Percentiles rank a stretch among this genome's conserved stretches.
phyloP scores from a whole-genome alignment of 2,329 filamentous ascomycete genomes.

The Elsinoe perseae region DNA sequence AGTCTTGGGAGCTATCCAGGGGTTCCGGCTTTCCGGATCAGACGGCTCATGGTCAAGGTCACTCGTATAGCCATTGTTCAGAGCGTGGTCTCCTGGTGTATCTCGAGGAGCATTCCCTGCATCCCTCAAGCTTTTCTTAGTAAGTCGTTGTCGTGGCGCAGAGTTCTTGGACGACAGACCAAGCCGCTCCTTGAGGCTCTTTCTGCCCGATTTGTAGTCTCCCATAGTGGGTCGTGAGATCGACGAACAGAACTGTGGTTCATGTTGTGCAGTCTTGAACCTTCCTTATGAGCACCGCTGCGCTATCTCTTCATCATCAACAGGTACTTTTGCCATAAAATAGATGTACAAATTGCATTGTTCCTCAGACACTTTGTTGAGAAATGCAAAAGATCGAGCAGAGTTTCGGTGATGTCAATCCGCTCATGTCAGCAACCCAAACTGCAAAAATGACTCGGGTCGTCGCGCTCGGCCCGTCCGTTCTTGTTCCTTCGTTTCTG shows the following conservation, averaged over 20 bases:
- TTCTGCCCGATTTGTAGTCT: not conserved
- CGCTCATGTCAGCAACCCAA: not conserved
- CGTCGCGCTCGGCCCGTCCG: not conserved
- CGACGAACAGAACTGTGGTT: not conserved
- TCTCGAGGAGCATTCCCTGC: not conserved
- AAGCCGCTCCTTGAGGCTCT: constrained; percentile 13
- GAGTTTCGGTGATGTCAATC: constrained; percentile 4
- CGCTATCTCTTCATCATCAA: not conserved
- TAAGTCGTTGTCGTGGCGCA: constrained; percentile 7
- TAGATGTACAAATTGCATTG: too few species aligned
- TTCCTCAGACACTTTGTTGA: not conserved
- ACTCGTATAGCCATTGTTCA: not conserved
- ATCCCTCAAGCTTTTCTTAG: constrained; percentile 12
- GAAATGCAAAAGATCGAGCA: not conserved
- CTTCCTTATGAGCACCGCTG: not conserved
- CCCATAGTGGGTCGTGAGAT: constrained; percentile 9
- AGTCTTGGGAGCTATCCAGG: not conserved
- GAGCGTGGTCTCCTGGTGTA: not conserved
- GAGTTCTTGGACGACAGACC: constrained; percentile 11
- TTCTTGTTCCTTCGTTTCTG: constrained; percentile 1
- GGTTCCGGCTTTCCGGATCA: not conserved
- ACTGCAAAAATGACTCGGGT: not conserved
- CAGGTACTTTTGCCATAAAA: too few species aligned
- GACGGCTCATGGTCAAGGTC: not conserved
- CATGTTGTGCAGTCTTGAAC: not conserved